Evolutionary conservation across 129 eudicot genomes (phyloP).

Genomic region (Daucus carota): DNA sequence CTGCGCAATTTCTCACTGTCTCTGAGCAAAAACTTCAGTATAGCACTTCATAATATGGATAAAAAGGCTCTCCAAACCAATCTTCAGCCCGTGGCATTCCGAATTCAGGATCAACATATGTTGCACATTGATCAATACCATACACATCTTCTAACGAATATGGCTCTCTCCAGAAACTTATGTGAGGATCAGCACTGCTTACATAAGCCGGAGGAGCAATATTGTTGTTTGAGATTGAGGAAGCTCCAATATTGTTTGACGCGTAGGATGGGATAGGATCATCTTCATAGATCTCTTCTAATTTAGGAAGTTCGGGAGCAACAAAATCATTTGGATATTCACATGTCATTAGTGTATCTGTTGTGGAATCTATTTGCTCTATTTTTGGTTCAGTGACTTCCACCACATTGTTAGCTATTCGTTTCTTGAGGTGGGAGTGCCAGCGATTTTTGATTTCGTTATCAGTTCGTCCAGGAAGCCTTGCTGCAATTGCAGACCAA

Average conservation of each 20-base stretch:
- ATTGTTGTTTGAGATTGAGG: neutral
- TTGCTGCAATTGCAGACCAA: slow-evolving; percentile 42
- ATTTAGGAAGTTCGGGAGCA: neutral
- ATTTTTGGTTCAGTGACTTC: neutral
- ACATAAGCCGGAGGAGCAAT: neutral
- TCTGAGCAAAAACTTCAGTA: neutral
- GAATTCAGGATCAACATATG: neutral
- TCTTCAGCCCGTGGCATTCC: slow-evolving; percentile 8
- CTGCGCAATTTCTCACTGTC: neutral
- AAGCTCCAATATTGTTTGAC: neutral
- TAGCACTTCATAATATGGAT: neutral
- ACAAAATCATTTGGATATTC: slow-evolving; percentile 2
- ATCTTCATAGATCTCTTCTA: neutral
- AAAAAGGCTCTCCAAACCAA: slow-evolving; percentile 11
- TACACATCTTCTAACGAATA: slow-evolving; percentile 14
- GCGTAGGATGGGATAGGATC: slow-evolving; percentile 1
- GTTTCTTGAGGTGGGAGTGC: slow-evolving; percentile 40
- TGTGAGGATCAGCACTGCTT: slow-evolving; percentile 15
- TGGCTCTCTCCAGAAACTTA: slow-evolving; percentile 21
- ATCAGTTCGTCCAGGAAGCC: slow-evolving; percentile 41
- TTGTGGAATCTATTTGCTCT: neutral
- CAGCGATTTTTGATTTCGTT: slow-evolving; percentile 37
- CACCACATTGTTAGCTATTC: neutral
- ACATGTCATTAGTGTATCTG: neutral
- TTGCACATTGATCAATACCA: neutral